Conservation (phyloP, 1,139 yeast species). For the Candida sp. region DNA sequence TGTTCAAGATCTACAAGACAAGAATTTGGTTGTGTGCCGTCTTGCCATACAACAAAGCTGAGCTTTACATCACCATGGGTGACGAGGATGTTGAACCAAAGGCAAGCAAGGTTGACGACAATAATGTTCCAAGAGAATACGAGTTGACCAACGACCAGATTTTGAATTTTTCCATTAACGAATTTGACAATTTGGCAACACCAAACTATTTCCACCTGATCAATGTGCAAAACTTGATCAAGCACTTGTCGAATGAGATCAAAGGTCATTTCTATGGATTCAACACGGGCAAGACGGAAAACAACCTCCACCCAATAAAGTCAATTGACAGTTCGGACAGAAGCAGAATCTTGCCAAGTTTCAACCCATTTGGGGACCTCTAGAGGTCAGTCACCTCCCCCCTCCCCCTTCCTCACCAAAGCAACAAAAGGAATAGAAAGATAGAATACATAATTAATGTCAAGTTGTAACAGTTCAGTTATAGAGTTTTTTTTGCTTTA, state of each 20-base stretch:
- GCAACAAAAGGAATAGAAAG: neutral
- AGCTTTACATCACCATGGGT: slow-evolving; percentile 25
- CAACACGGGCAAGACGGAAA: slow-evolving; percentile 17
- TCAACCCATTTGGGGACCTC: slow-evolving; percentile 35
- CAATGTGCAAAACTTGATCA: slow-evolving; percentile 41
- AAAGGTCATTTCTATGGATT: slow-evolving; percentile 50
- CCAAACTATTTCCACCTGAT: slow-evolving; percentile 51
- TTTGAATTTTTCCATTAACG: slow-evolving; percentile 42
- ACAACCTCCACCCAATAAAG: neutral
- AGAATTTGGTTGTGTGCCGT: slow-evolving; percentile 98
- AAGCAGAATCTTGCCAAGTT: slow-evolving; percentile 26
- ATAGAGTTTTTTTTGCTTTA: slow-evolving; percentile 3
- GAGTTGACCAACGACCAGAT: slow-evolving; percentile 47
- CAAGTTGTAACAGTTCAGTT: slow-evolving; percentile 1
- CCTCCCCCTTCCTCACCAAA: neutral
- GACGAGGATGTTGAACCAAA: slow-evolving; percentile 8
- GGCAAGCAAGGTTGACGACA: slow-evolving; percentile 11
- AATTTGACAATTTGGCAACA: slow-evolving; percentile 34
- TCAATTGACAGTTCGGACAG: slow-evolving; percentile 5
- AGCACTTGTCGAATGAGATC: slow-evolving; percentile 35
- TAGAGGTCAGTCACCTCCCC: neutral
- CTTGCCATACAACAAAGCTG: slow-evolving; percentile 41
- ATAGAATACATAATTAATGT: neutral
- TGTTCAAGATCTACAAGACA: slow-evolving; percentile 93
- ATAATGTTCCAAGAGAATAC: slow-evolving; percentile 42